Evolutionary conservation across 2,329 filamentous ascomycete species (phyloP), one percentile per base, ranked within the genome.

Genomic region (Phyllosticta capitalensis): DNA sequence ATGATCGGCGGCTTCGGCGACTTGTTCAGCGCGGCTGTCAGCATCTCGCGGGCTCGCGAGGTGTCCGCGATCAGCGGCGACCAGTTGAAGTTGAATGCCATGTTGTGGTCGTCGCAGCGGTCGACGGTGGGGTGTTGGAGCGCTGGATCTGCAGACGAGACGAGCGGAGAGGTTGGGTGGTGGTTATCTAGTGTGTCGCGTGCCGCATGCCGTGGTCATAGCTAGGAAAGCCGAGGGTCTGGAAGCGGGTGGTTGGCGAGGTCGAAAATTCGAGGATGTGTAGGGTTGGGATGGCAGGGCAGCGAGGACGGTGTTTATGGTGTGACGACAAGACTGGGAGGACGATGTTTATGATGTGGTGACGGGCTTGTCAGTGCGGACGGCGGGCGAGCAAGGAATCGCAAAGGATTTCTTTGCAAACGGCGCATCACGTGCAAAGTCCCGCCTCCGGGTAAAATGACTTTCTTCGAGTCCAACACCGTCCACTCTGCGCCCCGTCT

Each of bases 11-110:
- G 94, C 71, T 97, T 97, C 48, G 92, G 92, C 58, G 90, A 94
- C 77, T 97, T 97, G 82, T 99, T 99, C 69, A 99, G 81, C 38
- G 94, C 94, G 61, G 89, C 87, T 24, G 94, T 99, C 68, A 99
- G 83, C 74, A 97, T 88, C 73, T 97, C 92, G 74, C 92, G 89
- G 56, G 94, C 92, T 67, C 91, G 88, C 72, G 88, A 84, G 69
- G 90, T 92, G 78, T 97, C 94, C 71, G 92, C 92, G 78, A 95
- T 94, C 65, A 99, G 83, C 71, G 94, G 94, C 83, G 91, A 96
- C 94, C 94, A 99, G 90, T 97, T 97, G 89, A 99, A 99, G 81
- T 97, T 97, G 88, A 99, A 99, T 67, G 94, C 94, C 94, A 99
- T 99, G 76, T 61, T 65, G 38, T 49, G 33, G 22, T 19, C 51